Conservation (phyloP, 2,329 filamentous ascomycete species). For the Ceratocystis ficicola region DNA sequence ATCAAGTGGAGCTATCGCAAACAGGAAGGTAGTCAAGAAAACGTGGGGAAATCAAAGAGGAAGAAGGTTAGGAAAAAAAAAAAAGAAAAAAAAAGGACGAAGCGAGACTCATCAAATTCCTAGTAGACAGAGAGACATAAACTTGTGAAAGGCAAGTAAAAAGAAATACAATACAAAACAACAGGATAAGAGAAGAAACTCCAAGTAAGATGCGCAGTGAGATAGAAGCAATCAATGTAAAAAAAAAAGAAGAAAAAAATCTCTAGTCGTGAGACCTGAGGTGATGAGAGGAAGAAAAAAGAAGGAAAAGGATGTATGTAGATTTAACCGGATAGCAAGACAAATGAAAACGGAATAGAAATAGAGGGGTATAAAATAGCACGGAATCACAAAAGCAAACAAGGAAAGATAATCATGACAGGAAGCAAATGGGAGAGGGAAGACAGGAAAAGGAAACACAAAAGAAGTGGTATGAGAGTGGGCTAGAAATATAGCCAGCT, state of each 20-base stretch:
- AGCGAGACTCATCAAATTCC: neutral
- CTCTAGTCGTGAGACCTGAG: neutral
- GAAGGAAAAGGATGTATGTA: neutral
- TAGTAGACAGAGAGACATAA: neutral
- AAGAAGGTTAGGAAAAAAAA: neutral
- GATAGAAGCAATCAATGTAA: too few species aligned
- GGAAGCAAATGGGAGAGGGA: neutral
- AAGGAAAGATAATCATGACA: neutral
- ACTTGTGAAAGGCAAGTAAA: neutral
- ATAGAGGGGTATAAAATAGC: neutral
- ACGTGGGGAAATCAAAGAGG: conserved; percentile 1
- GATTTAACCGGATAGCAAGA: neutral
- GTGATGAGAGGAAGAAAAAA: neutral
- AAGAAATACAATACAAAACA: neutral
- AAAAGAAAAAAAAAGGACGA: neutral
- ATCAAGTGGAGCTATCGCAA: neutral
- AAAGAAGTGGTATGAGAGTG: neutral
- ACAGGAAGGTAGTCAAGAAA: neutral
- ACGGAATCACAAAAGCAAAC: neutral
- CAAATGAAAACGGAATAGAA: neutral
- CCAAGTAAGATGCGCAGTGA: conserved; percentile 1
- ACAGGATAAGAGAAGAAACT: neutral
- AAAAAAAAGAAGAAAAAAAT: neutral
- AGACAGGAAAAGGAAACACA: conserved; percentile 3
- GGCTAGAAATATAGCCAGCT: too few species aligned